Conservation (phyloP, 305 asterid species). For the Solanum hybrid region DNA sequence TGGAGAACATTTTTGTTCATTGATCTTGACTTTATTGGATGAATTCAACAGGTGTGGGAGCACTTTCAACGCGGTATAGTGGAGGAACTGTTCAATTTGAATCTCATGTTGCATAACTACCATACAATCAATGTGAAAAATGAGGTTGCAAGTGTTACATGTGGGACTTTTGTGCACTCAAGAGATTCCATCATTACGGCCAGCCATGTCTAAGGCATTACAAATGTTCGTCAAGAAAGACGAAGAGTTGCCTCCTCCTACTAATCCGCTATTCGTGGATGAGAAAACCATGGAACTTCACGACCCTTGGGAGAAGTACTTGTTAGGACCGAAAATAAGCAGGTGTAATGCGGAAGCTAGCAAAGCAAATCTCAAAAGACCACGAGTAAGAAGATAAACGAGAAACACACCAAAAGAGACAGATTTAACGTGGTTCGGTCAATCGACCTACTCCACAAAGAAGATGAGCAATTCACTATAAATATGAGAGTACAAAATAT, state of each 20-base stretch:
- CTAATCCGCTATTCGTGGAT: slow-evolving; percentile 59
- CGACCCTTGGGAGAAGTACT: slow-evolving; percentile 14
- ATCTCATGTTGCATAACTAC: slow-evolving; percentile 14
- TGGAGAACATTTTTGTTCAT: neutral
- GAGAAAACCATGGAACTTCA: slow-evolving; percentile 55
- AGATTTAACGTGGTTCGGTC: no score
- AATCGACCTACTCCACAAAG: no score
- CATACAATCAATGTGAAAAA: slow-evolving; percentile 12
- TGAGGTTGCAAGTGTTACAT: slow-evolving; percentile 49
- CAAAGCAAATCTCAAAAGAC: no score
- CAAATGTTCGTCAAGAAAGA: slow-evolving; percentile 50
- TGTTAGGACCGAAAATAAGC: no score
- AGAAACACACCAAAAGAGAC: no score
- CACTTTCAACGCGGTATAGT: slow-evolving; percentile 43
- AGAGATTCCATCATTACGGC: slow-evolving; percentile 43
- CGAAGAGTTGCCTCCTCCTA: slow-evolving; percentile 46
- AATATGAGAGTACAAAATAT: no score
- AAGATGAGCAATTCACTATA: no score
- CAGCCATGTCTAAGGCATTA: slow-evolving; percentile 56
- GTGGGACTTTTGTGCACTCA: slow-evolving; percentile 75
- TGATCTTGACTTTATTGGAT: neutral
- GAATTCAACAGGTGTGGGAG: slow-evolving; percentile 48
- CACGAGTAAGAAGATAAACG: no score
- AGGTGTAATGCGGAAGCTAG: no score
- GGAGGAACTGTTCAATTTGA: slow-evolving; percentile 51